Evolutionary conservation across 139 green algal genomes (phyloP), one percentile per base, ranked within the genome.

Genomic region (Chlorella sp.): DNA sequence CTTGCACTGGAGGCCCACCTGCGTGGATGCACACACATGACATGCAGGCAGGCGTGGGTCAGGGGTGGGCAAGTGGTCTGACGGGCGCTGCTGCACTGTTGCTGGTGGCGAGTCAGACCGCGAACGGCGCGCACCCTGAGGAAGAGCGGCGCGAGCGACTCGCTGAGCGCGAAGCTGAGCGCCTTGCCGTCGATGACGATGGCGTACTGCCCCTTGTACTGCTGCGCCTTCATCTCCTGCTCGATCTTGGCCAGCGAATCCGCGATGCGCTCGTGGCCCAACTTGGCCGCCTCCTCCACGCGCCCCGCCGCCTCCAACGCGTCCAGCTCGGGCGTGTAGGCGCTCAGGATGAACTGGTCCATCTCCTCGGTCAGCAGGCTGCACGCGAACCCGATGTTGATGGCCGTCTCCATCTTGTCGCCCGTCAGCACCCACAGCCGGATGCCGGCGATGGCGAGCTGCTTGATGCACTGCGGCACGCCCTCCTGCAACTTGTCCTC

Each of bases 401-500:
- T 92, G 64, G 92, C 92, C 0, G 92, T 97, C 85, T 97, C 92
- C 81, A 83, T 80, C 82, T 92, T 91, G 77, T 92, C 86, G 23
- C 91, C 91, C 0, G 92, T 97, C 36, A 97, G 91, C 78, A 97
- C 93, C 91, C 92, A 97, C 34, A 97, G 87, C 67, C 90, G 89
- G 68, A 99, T 97, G 78, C 89, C 89, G 0, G 89, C 95, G 23
- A 88, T 51, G 31, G 89, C 83, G 72, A 99, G 82, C 35, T 86
- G 87, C 68, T 88, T 83, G 72, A 99, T 98, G 75, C 86, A 91
- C 49, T 87, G 67, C 20, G 95, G 95, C 71, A 99, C 95, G 17
- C 95, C 95, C 34, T 96, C 91, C 83, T 96, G 91, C 69, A 99
- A 89, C 87, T 99, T 98, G 85, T 99, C 95, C 84, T 99, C 95